Evolutionary conservation across 2,329 filamentous ascomycete genomes (phyloP).

Genomic region (Alternaria sp.): DNA sequence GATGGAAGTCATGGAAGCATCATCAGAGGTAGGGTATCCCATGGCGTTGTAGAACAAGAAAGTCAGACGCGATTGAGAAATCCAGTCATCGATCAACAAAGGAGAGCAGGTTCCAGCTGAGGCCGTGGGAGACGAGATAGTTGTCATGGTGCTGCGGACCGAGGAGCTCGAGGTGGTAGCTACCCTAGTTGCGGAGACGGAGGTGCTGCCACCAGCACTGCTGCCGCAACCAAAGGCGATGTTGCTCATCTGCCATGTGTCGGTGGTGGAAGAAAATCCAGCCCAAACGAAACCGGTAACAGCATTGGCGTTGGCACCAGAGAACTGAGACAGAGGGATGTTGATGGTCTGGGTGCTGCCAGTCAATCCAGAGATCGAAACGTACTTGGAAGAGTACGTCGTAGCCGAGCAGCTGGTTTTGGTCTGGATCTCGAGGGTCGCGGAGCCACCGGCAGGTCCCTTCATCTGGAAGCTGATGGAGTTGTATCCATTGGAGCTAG

Average conservation of each 20-base stretch:
- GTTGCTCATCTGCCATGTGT: slow-evolving; percentile 58
- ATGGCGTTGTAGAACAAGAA: slow-evolving; percentile 68
- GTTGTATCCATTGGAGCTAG: slow-evolving; percentile 55
- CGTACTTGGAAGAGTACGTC: slow-evolving; percentile 54
- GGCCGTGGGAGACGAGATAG: slow-evolving; percentile 7
- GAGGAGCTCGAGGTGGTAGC: neutral
- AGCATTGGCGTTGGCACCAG: slow-evolving; percentile 59
- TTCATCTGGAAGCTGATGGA: slow-evolving; percentile 58
- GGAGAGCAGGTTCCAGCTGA: slow-evolving; percentile 50
- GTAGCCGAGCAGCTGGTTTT: slow-evolving; percentile 53
- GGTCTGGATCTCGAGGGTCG: slow-evolving; percentile 58
- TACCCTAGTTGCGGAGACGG: neutral
- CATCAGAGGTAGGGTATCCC: slow-evolving; percentile 62
- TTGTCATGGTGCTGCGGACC: slow-evolving; percentile 3
- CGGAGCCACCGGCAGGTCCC: slow-evolving; percentile 51
- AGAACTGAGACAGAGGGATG: slow-evolving; percentile 58
- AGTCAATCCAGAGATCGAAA: slow-evolving; percentile 56
- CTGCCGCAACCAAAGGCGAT: slow-evolving; percentile 55
- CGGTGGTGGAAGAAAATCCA: slow-evolving; percentile 47
- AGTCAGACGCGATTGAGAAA: slow-evolving; percentile 66
- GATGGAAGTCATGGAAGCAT: slow-evolving; percentile 63
- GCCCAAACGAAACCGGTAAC: slow-evolving; percentile 56
- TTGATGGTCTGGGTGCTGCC: slow-evolving; percentile 59
- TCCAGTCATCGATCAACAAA: slow-evolving; percentile 65
- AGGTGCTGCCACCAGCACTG: slow-evolving; percentile 5